These are phyloP conservation scores for Daldinia sp. DNA, from an alignment of 2,329 filamentous ascomycete species.

Conservation along the genomic window DNA sequence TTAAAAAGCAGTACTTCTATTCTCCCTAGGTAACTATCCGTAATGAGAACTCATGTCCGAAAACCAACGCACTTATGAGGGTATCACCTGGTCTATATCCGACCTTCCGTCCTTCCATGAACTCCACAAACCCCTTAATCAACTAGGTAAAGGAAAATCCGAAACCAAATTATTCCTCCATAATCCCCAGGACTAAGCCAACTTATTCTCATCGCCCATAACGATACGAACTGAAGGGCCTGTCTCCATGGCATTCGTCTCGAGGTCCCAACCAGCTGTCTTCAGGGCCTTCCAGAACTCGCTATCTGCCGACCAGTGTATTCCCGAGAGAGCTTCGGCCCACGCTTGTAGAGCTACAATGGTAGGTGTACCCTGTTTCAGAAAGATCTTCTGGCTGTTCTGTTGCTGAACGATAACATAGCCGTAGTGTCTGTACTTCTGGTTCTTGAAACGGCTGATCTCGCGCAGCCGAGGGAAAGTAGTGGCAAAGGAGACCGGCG, in stretches of 20 bases:
- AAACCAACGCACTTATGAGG: conserved; percentile 27
- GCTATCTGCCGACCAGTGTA: conserved; percentile 45
- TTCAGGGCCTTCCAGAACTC: conserved; percentile 61
- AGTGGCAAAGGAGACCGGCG: conserved; percentile 58
- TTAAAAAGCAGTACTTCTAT: conserved; percentile 5
- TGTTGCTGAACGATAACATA: conserved; percentile 71
- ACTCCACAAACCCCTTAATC: conserved; percentile 20
- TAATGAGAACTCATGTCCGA: not conserved
- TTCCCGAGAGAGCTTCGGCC: conserved; percentile 55
- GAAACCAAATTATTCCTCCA: not conserved
- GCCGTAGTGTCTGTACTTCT: conserved; percentile 61
- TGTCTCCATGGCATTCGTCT: conserved; percentile 75
- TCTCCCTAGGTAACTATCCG: not conserved
- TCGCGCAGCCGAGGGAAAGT: conserved; percentile 39
- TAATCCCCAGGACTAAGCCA: not conserved
- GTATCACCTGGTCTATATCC: conserved; percentile 31
- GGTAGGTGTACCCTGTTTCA: conserved; percentile 69
- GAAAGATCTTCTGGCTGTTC: conserved; percentile 65
- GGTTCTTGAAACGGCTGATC: conserved; percentile 52
- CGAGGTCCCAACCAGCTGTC: conserved; percentile 73
- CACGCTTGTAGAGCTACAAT: conserved; percentile 53
- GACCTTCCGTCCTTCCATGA: conserved; percentile 2
- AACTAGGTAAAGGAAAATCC: not conserved
- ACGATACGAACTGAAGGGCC: conserved; percentile 61
- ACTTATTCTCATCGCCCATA: conserved; percentile 45